Evolutionary conservation across 305 asterid species (phyloP), one percentile per base, ranked within the genome.

Genomic region (Solanum chacoense): DNA sequence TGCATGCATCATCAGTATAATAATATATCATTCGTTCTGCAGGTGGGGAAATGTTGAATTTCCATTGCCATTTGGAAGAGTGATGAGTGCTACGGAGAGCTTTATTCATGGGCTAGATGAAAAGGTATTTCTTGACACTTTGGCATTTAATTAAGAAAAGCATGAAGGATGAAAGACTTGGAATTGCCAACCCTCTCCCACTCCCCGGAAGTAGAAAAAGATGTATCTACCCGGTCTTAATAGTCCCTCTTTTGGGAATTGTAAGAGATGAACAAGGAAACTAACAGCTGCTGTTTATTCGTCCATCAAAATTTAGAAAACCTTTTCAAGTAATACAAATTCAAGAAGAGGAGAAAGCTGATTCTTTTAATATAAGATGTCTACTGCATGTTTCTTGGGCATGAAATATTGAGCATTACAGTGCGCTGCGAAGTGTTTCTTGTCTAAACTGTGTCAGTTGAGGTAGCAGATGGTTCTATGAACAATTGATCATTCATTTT

Each of bases 1-100:
- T 77, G 55, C 29, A 45, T 26, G 32, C 26, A 45, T 81, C 40
- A 29, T 28, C 6, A 45, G 13, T 10, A 26, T 81, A 81, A 42
- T 26, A 45, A 28, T 81, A 29, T 81, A 81, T 9, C 22, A 28
- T 29, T 5, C 18, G 11, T 80, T 84, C 88, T 90, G 87, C 94
- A 95, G 99, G 90, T 96, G 99, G 98, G 99, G 99, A 72, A 94
- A 91, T 88, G 84, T 96, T 75, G 99, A 96, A 89, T 96, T 96
- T 86, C 99, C 98, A 8, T 16, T 96, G 94, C 99, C 99, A 40
- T 96, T 96, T 88, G 99, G 99, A 87, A 93, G 99, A 92, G 97
- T 96, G 63, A 91, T 96, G 98, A 95, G 98, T 87, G 91, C 98
- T 89, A 93, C 98, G 0, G 99, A 96, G 88, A 92, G 94, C 90